A percentile compares a stretch with the other conserved stretches of the same genome.
These are phyloP conservation scores for Diaporthe eres DNA, from an alignment of 2,329 filamentous ascomycete genomes.

Conservation along the genomic window DNA sequence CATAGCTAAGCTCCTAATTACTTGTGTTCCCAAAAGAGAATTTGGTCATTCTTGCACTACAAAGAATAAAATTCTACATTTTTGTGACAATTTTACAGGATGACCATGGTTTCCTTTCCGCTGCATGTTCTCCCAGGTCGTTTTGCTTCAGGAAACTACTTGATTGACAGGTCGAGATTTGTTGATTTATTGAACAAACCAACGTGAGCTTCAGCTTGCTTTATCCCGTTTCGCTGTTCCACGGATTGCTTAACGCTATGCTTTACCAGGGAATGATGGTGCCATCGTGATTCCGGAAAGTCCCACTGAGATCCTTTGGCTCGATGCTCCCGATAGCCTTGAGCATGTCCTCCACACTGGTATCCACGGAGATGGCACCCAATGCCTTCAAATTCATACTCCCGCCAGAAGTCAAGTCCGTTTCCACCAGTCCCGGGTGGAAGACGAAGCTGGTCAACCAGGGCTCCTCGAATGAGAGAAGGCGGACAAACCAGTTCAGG, in stretches of 20 bases:
- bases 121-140: not conserved
- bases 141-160: not conserved
- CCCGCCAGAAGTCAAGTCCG: not conserved
- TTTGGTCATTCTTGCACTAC: not conserved
- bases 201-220: not conserved
- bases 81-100: no score
- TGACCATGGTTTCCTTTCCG: not conserved
- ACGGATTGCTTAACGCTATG: not conserved
- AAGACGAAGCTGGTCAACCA: not conserved
- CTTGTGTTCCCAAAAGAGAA: not conserved
- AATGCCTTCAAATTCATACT: not conserved
- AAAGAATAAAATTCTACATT: not conserved
- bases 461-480: not conserved
- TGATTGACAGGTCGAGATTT: not conserved
- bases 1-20: not conserved
- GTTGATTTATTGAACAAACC: not conserved
- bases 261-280: not conserved
- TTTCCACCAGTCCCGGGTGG: not conserved
- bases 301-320: not conserved
- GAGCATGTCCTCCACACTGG: not conserved
- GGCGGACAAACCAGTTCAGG: not conserved
- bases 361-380: not conserved
- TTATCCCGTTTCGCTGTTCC: not conserved
- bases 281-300: not conserved
- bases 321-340: no score